Percentiles rank a stretch among this genome's conserved stretches.
These are phyloP conservation scores for Serendipita sp. DNA, from an alignment of 768 basidiomycete species.

Conservation along the genomic window DNA sequence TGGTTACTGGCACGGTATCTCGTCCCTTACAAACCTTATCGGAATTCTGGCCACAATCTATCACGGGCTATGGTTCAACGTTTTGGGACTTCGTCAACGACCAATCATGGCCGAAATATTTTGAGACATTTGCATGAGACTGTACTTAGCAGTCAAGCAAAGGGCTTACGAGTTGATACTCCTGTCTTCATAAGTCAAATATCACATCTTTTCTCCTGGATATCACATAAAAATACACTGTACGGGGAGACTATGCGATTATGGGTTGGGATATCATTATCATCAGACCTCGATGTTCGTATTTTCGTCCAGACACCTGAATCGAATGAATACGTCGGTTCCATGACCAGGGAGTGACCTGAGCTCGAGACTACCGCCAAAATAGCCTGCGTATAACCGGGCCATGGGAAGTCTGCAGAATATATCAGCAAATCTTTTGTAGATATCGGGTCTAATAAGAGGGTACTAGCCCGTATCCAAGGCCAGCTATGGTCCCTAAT, in stretches of 20 bases:
- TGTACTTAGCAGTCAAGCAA: too few species aligned
- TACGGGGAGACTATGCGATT: not conserved
- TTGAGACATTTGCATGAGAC: not conserved
- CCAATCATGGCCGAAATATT: not conserved
- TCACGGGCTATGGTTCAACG: constrained; percentile 60
- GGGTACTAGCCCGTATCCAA: constrained; percentile 51
- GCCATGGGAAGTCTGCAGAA: constrained; percentile 14
- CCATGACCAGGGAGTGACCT: constrained; percentile 58
- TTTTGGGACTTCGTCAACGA: constrained; percentile 26
- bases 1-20: constrained; percentile 48
- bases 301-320: constrained; percentile 36
- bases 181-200: too few species aligned
- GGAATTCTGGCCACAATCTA: constrained; percentile 44
- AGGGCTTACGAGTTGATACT: too few species aligned
- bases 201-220: too few species aligned
- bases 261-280: not conserved
- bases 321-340: constrained; percentile 38
- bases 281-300: constrained; percentile 33
- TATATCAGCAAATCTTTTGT: not conserved
- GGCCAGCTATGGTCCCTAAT: constrained; percentile 76
- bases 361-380: constrained; percentile 72
- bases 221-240: not conserved
- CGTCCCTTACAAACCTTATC: constrained; percentile 47
- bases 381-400: constrained; percentile 37
- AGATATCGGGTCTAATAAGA: not conserved